These are phyloP conservation scores for Cercospora canescens DNA, from an alignment of 2,329 filamentous ascomycete genomes.

Conservation along the genomic window DNA sequence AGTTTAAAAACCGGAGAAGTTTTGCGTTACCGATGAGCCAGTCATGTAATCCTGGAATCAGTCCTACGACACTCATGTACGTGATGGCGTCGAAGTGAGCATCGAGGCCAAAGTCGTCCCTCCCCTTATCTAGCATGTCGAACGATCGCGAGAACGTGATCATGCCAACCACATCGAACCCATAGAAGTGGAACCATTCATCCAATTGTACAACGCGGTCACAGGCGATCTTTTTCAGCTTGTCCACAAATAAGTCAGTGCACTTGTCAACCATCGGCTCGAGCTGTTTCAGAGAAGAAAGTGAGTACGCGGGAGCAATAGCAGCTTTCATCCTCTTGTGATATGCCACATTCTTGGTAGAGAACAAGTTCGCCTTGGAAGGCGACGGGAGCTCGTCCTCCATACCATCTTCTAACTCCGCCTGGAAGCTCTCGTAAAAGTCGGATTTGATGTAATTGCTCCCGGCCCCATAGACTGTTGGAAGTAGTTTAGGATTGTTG, in stretches of 20 bases:
- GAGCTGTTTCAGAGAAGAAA: slow-evolving; percentile 72
- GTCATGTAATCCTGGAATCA: background rate
- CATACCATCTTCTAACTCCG: background rate
- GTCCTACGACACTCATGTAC: background rate
- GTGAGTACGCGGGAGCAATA: slow-evolving; percentile 21
- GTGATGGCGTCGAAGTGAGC: background rate
- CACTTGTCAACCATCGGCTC: slow-evolving; percentile 76
- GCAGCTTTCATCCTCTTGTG: slow-evolving; percentile 26
- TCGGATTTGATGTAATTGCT: slow-evolving; percentile 16
- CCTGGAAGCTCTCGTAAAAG: slow-evolving; percentile 13
- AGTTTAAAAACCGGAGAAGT: background rate
- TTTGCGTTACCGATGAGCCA: background rate
- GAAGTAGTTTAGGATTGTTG: slow-evolving; percentile 67
- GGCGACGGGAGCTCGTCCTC: background rate
- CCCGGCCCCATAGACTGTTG: slow-evolving; percentile 57
- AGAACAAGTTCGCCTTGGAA: slow-evolving; percentile 12
- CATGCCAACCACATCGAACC: slow-evolving; percentile 23
- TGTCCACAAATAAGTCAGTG: slow-evolving; percentile 60
- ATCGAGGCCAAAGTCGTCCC: slow-evolving; percentile 9
- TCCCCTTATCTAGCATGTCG: slow-evolving; percentile 21
- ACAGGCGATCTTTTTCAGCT: background rate
- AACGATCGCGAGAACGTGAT: slow-evolving; percentile 22
- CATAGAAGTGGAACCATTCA: slow-evolving; percentile 16
- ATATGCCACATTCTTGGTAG: background rate
- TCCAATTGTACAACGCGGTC: slow-evolving; percentile 6